A percentile compares a stretch with the other conserved stretches of the same genome.
Evolutionary conservation across 2,329 filamentous ascomycete genomes (phyloP).

Genomic region (Fonsecaea monophora): DNA sequence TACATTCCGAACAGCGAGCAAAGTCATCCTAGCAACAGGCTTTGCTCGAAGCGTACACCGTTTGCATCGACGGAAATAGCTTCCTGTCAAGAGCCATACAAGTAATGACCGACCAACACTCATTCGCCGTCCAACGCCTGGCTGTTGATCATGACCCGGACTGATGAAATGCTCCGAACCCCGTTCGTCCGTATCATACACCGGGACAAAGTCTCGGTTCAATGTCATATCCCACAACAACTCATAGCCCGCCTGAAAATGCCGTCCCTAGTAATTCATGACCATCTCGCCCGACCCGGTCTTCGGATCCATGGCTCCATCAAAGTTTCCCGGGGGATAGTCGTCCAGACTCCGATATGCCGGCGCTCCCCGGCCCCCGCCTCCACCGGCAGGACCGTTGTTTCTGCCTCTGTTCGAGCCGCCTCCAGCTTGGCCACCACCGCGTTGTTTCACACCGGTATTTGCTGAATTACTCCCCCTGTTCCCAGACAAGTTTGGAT

Average conservation of each 20-base stretch:
- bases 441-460: slow-evolving; percentile 23
- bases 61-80: neutral
- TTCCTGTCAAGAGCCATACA: neutral
- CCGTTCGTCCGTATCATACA: neutral
- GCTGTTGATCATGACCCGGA: neutral
- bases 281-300: slow-evolving; percentile 37
- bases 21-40: neutral
- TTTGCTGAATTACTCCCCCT: slow-evolving; percentile 25
- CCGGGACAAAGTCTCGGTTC: neutral
- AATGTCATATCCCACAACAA: neutral
- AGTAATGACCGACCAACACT: neutral
- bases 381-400: slow-evolving; percentile 43
- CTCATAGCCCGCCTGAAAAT: neutral
- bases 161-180: neutral
- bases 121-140: neutral
- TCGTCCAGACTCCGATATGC: slow-evolving; percentile 74
- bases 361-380: slow-evolving; percentile 52
- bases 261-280: slow-evolving; percentile 38
- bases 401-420: slow-evolving; percentile 23
- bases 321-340: slow-evolving; percentile 44
- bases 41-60: neutral
- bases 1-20: neutral
- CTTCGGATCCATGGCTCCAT: slow-evolving; percentile 40
- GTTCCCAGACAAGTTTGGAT: slow-evolving; percentile 14
- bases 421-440: slow-evolving; percentile 21